Evolutionary conservation across 306 rosid species (phyloP).

Genomic region (Vicia faba): DNA sequence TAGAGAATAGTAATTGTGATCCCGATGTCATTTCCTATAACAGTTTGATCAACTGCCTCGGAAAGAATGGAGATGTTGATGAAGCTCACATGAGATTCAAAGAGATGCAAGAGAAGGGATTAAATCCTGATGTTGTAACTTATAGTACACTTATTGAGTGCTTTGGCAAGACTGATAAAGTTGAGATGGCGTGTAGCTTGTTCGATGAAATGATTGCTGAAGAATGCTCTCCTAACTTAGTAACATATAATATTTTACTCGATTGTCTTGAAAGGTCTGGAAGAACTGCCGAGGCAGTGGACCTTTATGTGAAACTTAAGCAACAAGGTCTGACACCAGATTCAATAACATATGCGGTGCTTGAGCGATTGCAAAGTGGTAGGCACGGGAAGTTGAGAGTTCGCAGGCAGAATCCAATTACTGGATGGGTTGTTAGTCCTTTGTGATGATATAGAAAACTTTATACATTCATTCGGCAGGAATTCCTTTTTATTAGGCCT

Average conservation of each 20-base stretch:
- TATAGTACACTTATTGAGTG: slow-evolving; percentile 94
- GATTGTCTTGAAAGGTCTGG: slow-evolving; percentile 92
- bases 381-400: slow-evolving; percentile 59
- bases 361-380: slow-evolving; percentile 85
- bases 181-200: slow-evolving; percentile 83
- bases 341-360: slow-evolving; percentile 80
- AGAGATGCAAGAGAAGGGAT: slow-evolving; percentile 92
- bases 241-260: slow-evolving; percentile 83
- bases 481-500: slow-evolving; percentile 11
- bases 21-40: slow-evolving; percentile 85
- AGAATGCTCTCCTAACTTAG: slow-evolving; percentile 83
- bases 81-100: slow-evolving; percentile 95
- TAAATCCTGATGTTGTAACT: slow-evolving; percentile 87
- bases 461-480: slow-evolving; percentile 14
- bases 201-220: slow-evolving; percentile 76
- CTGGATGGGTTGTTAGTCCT: slow-evolving; percentile 97
- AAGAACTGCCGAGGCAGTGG: slow-evolving; percentile 89
- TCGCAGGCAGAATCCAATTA: slow-evolving; percentile 84
- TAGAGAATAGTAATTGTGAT: slow-evolving; percentile 65
- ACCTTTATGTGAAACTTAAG: slow-evolving; percentile 83
- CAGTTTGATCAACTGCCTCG: slow-evolving; percentile 88
- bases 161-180: slow-evolving; percentile 89
- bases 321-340: slow-evolving; percentile 91
- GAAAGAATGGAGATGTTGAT: slow-evolving; percentile 91
- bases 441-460: slow-evolving; percentile 49